Evolutionary conservation across 106 monocot genomes (phyloP).

Genomic region (Dactylorhiza incarnata): DNA sequence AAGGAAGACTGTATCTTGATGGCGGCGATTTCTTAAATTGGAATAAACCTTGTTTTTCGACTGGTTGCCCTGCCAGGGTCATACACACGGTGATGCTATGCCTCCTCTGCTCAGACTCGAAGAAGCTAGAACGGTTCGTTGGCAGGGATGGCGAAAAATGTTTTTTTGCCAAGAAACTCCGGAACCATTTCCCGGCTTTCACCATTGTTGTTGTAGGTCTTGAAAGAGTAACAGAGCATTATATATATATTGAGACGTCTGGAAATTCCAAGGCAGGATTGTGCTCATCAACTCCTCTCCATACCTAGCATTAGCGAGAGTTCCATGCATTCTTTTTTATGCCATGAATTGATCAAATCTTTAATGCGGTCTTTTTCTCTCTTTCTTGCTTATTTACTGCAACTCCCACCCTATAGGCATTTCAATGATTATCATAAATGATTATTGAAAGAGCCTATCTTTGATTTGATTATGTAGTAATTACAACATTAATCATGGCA

Average conservation of each 20-base stretch:
- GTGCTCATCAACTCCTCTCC: too few species aligned
- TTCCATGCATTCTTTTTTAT: too few species aligned
- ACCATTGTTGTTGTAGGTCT: neutral
- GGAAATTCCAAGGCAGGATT: neutral
- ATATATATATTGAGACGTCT: too few species aligned
- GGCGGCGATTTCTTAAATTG: neutral
- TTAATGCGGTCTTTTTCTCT: neutral
- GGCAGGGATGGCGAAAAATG: neutral
- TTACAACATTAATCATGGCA: too few species aligned
- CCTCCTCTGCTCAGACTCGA: neutral
- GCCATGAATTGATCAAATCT: neutral
- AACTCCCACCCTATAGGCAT: neutral
- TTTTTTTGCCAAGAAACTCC: neutral
- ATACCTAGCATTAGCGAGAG: too few species aligned
- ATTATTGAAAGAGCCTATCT: too few species aligned
- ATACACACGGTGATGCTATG: neutral
- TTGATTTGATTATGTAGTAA: neutral
- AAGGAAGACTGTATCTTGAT: constrained; percentile 3
- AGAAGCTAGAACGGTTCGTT: neutral
- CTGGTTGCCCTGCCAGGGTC: too few species aligned
- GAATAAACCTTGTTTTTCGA: neutral
- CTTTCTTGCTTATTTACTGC: neutral
- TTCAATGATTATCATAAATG: neutral
- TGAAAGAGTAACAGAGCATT: too few species aligned
- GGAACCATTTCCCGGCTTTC: constrained; percentile 7